phyloP scores from a whole-genome alignment of 129 eudicot species.

The Pseudognaphalium luteoalbum region DNA sequence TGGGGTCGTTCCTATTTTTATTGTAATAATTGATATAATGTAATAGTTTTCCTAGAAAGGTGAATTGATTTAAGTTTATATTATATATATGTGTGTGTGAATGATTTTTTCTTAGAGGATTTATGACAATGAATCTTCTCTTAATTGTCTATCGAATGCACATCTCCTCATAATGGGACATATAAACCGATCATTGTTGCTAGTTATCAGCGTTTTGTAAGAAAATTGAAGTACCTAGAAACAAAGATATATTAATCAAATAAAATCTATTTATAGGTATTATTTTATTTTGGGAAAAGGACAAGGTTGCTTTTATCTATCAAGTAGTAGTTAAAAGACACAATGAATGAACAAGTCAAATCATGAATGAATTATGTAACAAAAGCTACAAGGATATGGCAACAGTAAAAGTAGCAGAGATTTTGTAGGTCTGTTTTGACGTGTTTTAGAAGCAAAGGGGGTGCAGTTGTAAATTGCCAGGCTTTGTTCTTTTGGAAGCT shows the following conservation, averaged over 20 bases:
- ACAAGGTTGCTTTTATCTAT: constrained; percentile 12
- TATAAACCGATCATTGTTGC: too few relatives aligned
- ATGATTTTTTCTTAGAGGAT: too few relatives aligned
- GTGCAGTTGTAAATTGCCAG: constrained; percentile 48
- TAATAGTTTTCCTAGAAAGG: not conserved
- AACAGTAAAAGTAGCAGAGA: constrained; percentile 44
- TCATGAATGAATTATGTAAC: constrained; percentile 35
- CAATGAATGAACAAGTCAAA: constrained; percentile 43
- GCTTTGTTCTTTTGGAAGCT: constrained; percentile 36
- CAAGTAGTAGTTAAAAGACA: constrained; percentile 36
- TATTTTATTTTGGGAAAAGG: constrained; percentile 17
- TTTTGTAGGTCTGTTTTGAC: constrained; percentile 49
- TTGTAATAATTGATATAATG: not conserved
- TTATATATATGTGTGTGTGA: not conserved
- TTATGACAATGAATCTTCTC: too few relatives aligned
- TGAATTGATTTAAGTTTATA: too few relatives aligned
- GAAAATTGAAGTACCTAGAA: too few relatives aligned
- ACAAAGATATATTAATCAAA: not conserved
- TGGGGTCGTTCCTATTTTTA: not conserved
- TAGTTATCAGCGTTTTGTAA: too few relatives aligned
- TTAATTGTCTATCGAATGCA: too few relatives aligned
- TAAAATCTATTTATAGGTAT: not conserved
- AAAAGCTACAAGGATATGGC: constrained; percentile 39
- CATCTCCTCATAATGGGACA: too few relatives aligned
- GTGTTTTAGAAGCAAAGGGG: constrained; percentile 51